A percentile compares a stretch with the other conserved stretches of the same genome.
phyloP scores from a whole-genome alignment of 176 grass and related monocot species.

The Triticum turgidum region DNA sequence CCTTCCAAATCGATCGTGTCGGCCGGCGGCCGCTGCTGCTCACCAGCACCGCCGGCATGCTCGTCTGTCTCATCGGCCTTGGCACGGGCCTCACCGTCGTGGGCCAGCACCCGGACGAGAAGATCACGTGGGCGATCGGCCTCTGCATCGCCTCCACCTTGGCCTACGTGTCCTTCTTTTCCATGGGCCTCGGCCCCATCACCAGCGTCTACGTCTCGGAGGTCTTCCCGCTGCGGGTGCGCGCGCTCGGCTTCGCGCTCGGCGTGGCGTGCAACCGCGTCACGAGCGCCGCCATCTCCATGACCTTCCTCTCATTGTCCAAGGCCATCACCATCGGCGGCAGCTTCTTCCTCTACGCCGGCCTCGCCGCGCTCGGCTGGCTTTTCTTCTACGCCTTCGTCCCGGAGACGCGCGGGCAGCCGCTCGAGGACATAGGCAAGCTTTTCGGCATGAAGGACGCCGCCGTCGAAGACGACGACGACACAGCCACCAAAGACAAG shows the following conservation, averaged over 20 bases:
- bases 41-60: conserved; percentile 40
- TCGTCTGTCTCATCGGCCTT: conserved; percentile 43
- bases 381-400: conserved; percentile 63
- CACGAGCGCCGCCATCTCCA: conserved; percentile 59
- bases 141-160: conserved; percentile 53
- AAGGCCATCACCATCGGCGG: conserved; percentile 75
- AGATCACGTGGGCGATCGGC: conserved; percentile 42
- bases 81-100: conserved; percentile 50
- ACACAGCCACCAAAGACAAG: too few species aligned
- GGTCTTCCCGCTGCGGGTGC: conserved; percentile 63
- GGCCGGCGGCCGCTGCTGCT: conserved; percentile 61
- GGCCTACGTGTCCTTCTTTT: conserved; percentile 67
- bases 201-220: conserved; percentile 51
- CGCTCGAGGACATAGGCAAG: conserved; percentile 52
- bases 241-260: conserved; percentile 53
- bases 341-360: conserved; percentile 64
- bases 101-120: conserved; percentile 19
- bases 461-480: too few species aligned
- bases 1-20: conserved; percentile 51
- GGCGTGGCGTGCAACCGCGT: conserved; percentile 43
- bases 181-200: conserved; percentile 66
- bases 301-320: conserved; percentile 68
- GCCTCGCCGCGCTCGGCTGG: conserved; percentile 38
- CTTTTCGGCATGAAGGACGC: conserved; percentile 33
- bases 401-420: conserved; percentile 62